A percentile compares a stretch with the other conserved stretches of the same genome.
phyloP scores from a whole-genome alignment of 2,329 filamentous ascomycete genomes.

The Colletotrichum tropicale region DNA sequence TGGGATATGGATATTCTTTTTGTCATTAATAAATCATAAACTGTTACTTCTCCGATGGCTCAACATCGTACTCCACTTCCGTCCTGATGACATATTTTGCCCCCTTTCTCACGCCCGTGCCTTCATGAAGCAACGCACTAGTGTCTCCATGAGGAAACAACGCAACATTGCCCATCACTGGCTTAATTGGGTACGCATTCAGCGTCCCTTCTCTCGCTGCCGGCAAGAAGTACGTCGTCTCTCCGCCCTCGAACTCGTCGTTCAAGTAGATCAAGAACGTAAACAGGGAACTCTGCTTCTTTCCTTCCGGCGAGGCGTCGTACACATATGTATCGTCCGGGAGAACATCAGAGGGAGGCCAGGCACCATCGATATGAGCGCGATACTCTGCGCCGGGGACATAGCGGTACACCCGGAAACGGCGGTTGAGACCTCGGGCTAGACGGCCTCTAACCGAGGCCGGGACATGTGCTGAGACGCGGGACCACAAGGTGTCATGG shows the following conservation, averaged over 20 bases:
- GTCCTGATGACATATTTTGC: constrained; percentile 74
- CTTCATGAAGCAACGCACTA: constrained; percentile 69
- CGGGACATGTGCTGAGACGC: constrained; percentile 64
- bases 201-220: constrained; percentile 67
- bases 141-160: constrained; percentile 75
- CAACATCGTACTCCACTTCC: constrained; percentile 73
- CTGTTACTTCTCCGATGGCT: constrained; percentile 24
- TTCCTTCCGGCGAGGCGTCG: constrained; percentile 63
- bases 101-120: constrained; percentile 70
- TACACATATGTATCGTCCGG: constrained; percentile 66
- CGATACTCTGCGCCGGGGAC: constrained; percentile 76
- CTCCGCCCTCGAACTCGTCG: constrained; percentile 73
- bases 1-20: too few relatives aligned
- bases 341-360: constrained; percentile 72
- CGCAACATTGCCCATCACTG: constrained; percentile 71
- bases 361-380: constrained; percentile 74
- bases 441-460: constrained; percentile 56
- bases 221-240: constrained; percentile 74
- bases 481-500: constrained; percentile 66
- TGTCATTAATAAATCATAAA: background rate
- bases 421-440: constrained; percentile 68
- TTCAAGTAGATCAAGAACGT: constrained; percentile 74
- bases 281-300: constrained; percentile 70
- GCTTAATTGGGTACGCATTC: constrained; percentile 72
- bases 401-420: constrained; percentile 75